Base-by-base conservation (phyloP, 2,329 filamentous ascomycete species). In the Chrysoporthe cubensis region DNA sequence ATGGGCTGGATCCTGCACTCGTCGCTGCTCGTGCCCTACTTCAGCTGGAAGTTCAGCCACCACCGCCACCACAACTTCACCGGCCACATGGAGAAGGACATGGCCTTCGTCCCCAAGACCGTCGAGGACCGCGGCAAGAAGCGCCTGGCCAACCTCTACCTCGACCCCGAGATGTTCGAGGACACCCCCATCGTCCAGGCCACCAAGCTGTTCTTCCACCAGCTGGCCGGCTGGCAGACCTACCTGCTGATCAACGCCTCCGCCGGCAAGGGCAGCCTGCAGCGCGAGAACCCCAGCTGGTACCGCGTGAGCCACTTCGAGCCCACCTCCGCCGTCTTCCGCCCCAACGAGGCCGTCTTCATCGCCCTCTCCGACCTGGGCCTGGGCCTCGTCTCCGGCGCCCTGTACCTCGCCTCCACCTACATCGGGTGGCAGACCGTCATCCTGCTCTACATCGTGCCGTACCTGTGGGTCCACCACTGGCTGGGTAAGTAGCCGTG, bases 11-110 rank as follows among this genome's bases (percentile, higher is more conserved):
- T 85, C 61, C 78, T 88, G n/a, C 90, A 92, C 82, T 90, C 87
- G 7, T 81, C 84, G 68, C 82, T 92, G 50, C 77, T 90, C 70
- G 89, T 90, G 2, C 90, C 90, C 3, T 93, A 89, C 80, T 91
- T 91, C 80, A 88, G 86, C 61, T 92, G 90, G 90, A 88, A 90
- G 79, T 88, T 88, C 76, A 89, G 86, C 43, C 90, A 93, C 77
- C 84, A 85, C 68, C 85, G 89, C 62, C 90, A 92, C 78, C 90
- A 93, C 80, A 86, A 85, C 71, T 90, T 87, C 78, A 88, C 87
- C 57, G 88, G 88, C 71, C 85, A 91, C 79, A 88, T 90, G 80
- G 84, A 88, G 68, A 88, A 88, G 80, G 89, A 91, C 76, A 89
- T 88, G 75, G 87, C 85, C 26, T 90, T 89, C 69, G 87, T 90